A percentile compares a stretch with the other conserved stretches of the same genome.
Evolutionary conservation across 352 stramenopile genomes (phyloP).

Genomic region (Globisporangium radiosum): DNA sequence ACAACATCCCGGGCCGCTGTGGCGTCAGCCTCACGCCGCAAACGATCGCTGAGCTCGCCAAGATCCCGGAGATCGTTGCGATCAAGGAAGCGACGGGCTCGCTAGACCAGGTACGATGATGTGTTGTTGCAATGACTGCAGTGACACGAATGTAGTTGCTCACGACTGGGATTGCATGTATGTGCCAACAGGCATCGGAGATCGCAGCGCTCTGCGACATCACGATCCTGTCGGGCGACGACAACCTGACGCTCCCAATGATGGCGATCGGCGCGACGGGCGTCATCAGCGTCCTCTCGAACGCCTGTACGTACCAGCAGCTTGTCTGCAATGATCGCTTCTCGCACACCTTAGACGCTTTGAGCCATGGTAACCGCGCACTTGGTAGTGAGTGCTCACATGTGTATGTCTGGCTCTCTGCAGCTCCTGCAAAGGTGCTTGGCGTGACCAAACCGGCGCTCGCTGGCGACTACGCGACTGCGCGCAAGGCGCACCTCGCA

Average conservation of each 20-base stretch:
- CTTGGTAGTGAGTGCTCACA: too few species aligned
- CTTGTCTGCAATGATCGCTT: too few species aligned
- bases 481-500: constrained; percentile 77
- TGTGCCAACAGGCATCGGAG: constrained; percentile 48
- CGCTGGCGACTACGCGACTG: constrained; percentile 72
- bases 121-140: neutral
- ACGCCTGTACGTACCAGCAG: constrained; percentile 50
- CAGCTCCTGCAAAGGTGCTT: constrained; percentile 81
- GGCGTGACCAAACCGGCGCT: constrained; percentile 72
- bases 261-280: constrained; percentile 86
- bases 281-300: constrained; percentile 90
- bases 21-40: constrained; percentile 93
- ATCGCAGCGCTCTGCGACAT: constrained; percentile 88
- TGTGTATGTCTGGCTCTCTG: constrained; percentile 5
- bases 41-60: constrained; percentile 89
- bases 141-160: neutral
- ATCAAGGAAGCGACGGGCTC: constrained; percentile 97
- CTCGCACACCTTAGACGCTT: too few species aligned
- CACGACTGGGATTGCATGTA: neutral
- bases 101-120: constrained; percentile 55
- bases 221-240: constrained; percentile 87
- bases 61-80: constrained; percentile 95
- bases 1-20: constrained; percentile 97
- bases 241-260: constrained; percentile 87
- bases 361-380: too few species aligned